Evolutionary conservation across 2,329 filamentous ascomycete species (phyloP).

Genomic region (Aspergillus latus): DNA sequence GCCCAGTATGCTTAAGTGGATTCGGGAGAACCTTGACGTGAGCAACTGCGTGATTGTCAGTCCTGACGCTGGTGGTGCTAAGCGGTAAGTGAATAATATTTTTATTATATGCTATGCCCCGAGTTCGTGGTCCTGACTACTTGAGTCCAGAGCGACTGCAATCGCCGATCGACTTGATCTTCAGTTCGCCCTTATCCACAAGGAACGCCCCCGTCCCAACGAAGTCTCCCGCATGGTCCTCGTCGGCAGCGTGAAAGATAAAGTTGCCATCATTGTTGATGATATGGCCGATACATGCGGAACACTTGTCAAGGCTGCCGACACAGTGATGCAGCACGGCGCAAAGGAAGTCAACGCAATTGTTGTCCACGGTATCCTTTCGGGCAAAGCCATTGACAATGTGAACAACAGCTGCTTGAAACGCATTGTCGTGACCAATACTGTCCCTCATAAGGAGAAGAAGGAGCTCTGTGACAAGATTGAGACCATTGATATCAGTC

Average conservation of each 20-base stretch:
- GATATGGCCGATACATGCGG: slow-evolving; percentile 98
- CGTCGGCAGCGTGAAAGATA: slow-evolving; percentile 89
- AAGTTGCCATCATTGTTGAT: slow-evolving; percentile 92
- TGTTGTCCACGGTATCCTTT: slow-evolving; percentile 90
- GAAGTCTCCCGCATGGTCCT: slow-evolving; percentile 92
- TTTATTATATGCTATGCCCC: neutral
- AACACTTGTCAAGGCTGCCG: slow-evolving; percentile 82
- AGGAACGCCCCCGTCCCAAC: slow-evolving; percentile 87
- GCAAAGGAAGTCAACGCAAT: slow-evolving; percentile 89
- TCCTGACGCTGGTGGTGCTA: slow-evolving; percentile 91
- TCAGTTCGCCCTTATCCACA: slow-evolving; percentile 92
- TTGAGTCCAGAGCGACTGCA: slow-evolving; percentile 66
- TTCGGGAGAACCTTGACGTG: slow-evolving; percentile 77
- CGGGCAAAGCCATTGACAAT: slow-evolving; percentile 82
- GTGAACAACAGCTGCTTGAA: slow-evolving; percentile 75
- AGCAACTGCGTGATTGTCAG: slow-evolving; percentile 90
- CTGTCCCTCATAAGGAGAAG: slow-evolving; percentile 77
- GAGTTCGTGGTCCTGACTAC: neutral
- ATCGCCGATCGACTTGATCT: slow-evolving; percentile 91
- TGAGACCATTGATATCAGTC: slow-evolving; percentile 87
- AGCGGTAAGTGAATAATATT: slow-evolving; percentile 57
- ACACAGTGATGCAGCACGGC: slow-evolving; percentile 81
- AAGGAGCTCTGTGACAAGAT: slow-evolving; percentile 74
- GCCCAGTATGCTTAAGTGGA: slow-evolving; percentile 88
- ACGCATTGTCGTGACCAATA: slow-evolving; percentile 87